phyloP scores from a whole-genome alignment of 2,329 filamentous ascomycete genomes.

The Ophiostoma sp. region DNA sequence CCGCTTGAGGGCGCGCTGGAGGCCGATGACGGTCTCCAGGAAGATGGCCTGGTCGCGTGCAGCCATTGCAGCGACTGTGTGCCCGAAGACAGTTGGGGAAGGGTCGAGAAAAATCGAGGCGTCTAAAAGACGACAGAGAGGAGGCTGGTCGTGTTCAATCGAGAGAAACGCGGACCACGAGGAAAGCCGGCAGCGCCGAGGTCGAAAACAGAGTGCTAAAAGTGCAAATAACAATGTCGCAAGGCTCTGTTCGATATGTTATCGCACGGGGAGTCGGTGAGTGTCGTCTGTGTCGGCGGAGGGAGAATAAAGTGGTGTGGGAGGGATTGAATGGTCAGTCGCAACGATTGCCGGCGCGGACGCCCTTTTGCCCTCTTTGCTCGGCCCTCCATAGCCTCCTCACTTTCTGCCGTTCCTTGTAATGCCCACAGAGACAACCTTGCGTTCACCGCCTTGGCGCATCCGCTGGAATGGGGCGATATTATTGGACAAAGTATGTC shows the following conservation, averaged over 20 bases:
- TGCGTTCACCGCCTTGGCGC: constrained; percentile 12
- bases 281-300: background rate
- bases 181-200: background rate
- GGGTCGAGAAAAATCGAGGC: background rate
- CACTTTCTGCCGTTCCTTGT: constrained; percentile 15
- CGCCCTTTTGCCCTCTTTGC: background rate
- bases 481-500: background rate
- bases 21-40: constrained; percentile 30
- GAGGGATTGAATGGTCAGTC: background rate
- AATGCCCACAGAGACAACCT: background rate
- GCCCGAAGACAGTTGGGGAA: background rate
- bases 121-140: background rate
- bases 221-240: background rate
- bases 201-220: background rate
- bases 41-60: constrained; percentile 31
- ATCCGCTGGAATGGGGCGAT: rapidly evolving
- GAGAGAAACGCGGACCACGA: background rate
- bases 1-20: constrained; percentile 32
- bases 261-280: background rate
- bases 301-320: background rate
- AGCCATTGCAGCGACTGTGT: constrained; percentile 24
- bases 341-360: constrained; percentile 3
- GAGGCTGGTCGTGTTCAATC: background rate
- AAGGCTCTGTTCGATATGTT: background rate
- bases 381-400: constrained; percentile 9